Evolutionary conservation across 371 early-diverging fungal species (phyloP).

Genomic region (Rhizopus arrhizus): DNA sequence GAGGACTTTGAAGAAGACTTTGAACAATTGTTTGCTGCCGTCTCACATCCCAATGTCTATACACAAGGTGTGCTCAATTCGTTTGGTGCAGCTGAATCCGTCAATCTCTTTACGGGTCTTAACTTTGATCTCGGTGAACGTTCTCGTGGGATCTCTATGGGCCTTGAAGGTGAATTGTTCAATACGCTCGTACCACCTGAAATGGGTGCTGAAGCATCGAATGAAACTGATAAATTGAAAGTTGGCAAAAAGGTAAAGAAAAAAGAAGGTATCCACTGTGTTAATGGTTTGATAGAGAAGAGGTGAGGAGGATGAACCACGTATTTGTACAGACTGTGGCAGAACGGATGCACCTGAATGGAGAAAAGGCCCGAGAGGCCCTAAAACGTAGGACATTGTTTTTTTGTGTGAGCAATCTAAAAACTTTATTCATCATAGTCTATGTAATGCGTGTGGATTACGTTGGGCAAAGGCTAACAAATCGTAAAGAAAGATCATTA

Average conservation of each 20-base stretch:
- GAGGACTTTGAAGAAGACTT: conserved; percentile 12
- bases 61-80: conserved; percentile 33
- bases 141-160: conserved; percentile 39
- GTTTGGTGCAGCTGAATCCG: conserved; percentile 27
- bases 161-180: conserved; percentile 32
- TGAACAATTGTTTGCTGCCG: conserved; percentile 8
- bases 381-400: conserved; percentile 53
- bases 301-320: conserved; percentile 18
- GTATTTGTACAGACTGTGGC: conserved; percentile 60
- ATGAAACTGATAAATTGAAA: conserved; percentile 11
- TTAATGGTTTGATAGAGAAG: conserved; percentile 3
- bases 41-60: conserved; percentile 27
- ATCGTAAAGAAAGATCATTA: not conserved
- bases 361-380: conserved; percentile 81
- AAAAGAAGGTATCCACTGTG: not conserved
- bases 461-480: conserved; percentile 43
- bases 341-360: conserved; percentile 83
- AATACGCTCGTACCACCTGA: conserved; percentile 7
- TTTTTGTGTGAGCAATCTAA: not conserved
- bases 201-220: conserved; percentile 19
- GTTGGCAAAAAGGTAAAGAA: conserved; percentile 28
- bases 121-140: conserved; percentile 40
- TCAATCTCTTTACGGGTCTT: conserved; percentile 42
- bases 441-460: conserved; percentile 61
- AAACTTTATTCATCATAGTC: conserved; percentile 27